A percentile compares a stretch with the other conserved stretches of the same genome.
Evolutionary conservation across 768 basidiomycete species (phyloP).

Genomic region (Cystobasidium onofrii): DNA sequence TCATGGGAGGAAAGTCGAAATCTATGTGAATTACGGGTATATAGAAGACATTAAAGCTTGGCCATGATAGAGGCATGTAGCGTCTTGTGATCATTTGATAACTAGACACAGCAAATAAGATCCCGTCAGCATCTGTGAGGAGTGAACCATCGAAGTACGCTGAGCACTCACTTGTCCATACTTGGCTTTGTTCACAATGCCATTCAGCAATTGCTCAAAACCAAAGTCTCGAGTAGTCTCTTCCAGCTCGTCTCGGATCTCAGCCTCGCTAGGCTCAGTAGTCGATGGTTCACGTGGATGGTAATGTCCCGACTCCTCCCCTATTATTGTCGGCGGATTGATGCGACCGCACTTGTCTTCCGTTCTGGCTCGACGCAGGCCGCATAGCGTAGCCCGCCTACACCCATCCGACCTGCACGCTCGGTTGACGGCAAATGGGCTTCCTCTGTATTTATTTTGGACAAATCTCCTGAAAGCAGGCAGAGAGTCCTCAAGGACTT

Average conservation of each 20-base stretch:
- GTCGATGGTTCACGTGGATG: neutral
- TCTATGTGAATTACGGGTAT: neutral
- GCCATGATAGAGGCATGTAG: neutral
- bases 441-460: slow-evolving; percentile 23
- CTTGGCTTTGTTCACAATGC: slow-evolving; percentile 2
- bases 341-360: slow-evolving; percentile 16
- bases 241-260: neutral
- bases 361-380: slow-evolving; percentile 13
- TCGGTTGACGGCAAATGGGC: neutral
- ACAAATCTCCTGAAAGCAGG: slow-evolving; percentile 30
- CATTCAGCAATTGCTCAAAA: neutral
- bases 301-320: neutral
- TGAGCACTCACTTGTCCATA: neutral
- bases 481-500: slow-evolving; percentile 50
- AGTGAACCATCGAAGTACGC: neutral
- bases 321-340: neutral
- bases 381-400: neutral
- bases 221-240: neutral
- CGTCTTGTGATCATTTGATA: neutral
- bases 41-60: neutral
- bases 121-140: neutral
- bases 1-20: no score
- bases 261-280: neutral
- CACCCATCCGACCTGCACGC: slow-evolving; percentile 4
- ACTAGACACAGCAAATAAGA: neutral